phyloP scores from a whole-genome alignment of 2,329 filamentous ascomycete species.

The Neofusicoccum cordaticola region DNA sequence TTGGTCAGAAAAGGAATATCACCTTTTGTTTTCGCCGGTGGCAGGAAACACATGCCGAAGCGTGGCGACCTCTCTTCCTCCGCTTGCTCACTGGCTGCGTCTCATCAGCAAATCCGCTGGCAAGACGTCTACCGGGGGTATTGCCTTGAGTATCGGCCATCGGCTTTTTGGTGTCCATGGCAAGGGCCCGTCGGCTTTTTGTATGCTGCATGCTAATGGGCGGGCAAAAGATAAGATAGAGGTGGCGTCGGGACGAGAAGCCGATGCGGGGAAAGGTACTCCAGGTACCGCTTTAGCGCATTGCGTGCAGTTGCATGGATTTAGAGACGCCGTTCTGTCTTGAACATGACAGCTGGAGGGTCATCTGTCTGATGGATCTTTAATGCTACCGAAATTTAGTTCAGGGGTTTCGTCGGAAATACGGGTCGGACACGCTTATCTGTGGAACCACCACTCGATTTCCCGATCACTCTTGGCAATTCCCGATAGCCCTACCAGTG shows the following conservation, averaged over 20 bases:
- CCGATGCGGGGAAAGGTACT: neutral
- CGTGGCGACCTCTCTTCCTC: constrained; percentile 22
- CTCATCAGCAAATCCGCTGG: neutral
- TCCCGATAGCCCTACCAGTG: neutral
- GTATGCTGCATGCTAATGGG: neutral
- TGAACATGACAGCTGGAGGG: too few species aligned
- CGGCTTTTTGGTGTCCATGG: neutral
- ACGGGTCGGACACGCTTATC: neutral
- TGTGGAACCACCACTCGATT: neutral
- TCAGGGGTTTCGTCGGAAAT: too few species aligned
- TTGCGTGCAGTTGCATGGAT: neutral
- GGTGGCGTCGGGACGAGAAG: neutral
- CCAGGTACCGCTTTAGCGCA: neutral
- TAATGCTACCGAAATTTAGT: too few species aligned
- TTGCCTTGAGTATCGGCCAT: neutral
- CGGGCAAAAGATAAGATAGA: neutral
- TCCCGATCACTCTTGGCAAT: neutral
- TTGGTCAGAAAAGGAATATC: neutral
- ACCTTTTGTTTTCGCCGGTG: constrained; percentile 24
- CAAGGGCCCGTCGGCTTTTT: neutral
- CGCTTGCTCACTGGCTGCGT: constrained; percentile 13
- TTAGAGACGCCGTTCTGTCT: neutral
- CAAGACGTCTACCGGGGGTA: neutral
- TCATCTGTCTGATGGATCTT: too few species aligned
- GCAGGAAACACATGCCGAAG: constrained; percentile 21